Evolutionary conservation across 1,284 basidiomycete genomes (phyloP).

Genomic region (Afroboletus lepidellus): DNA sequence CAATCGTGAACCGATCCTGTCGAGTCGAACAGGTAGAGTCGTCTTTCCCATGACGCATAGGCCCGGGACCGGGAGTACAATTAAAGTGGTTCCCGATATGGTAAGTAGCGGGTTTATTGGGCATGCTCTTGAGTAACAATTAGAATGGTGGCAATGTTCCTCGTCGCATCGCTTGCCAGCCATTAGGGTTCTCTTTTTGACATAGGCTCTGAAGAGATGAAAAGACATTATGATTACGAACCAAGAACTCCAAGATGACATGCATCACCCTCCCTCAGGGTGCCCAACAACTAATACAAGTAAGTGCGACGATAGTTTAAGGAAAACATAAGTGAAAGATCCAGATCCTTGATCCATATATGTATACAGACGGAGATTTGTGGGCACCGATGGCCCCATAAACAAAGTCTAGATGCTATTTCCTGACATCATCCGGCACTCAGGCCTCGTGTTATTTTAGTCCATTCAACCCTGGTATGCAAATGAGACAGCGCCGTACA

Average conservation of each 20-base stretch:
- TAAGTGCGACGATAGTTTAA: background rate
- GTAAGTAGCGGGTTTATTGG: no score
- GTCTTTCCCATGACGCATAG: no score
- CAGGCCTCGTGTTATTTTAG: background rate
- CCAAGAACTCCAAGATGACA: background rate
- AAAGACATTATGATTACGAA: background rate
- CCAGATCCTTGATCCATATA: no score
- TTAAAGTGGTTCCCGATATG: no score
- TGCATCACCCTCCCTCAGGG: slow-evolving; percentile 2
- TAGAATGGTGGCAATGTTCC: no score
- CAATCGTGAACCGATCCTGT: no score
- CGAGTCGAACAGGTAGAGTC: no score
- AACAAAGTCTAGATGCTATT: background rate
- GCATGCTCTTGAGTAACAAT: no score
- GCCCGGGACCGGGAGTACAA: no score
- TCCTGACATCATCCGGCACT: slow-evolving; percentile 1
- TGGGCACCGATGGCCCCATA: background rate
- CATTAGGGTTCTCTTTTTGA: background rate
- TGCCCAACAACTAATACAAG: background rate
- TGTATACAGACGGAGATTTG: background rate
- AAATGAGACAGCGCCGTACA: slow-evolving; percentile 92
- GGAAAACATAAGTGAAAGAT: background rate
- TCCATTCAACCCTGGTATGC: slow-evolving; percentile 77
- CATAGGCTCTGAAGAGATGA: background rate
- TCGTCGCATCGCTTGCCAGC: no score